Percentiles rank a stretch among this genome's conserved stretches.
Evolutionary conservation across 2,329 filamentous ascomycete species (phyloP).

Genomic region (Trichoderma polysporum): DNA sequence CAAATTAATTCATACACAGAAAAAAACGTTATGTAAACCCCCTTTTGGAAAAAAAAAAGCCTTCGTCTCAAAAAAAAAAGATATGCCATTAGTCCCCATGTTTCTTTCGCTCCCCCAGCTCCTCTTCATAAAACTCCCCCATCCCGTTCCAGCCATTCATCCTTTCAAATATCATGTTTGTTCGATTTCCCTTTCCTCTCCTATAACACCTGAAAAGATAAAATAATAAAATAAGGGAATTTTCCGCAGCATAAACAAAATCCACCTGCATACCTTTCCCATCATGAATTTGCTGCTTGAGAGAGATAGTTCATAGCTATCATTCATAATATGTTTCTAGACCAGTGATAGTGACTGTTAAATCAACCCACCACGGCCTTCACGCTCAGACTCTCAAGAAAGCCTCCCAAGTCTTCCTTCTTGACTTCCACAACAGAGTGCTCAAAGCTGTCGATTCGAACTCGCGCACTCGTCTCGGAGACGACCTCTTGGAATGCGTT

Average conservation of each 20-base stretch:
- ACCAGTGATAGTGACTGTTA: background rate
- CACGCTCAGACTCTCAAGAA: conserved; percentile 88
- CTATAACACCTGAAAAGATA: background rate
- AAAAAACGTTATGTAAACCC: background rate
- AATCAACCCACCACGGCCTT: conserved; percentile 72
- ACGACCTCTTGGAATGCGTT: conserved; percentile 95
- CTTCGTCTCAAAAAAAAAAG: background rate
- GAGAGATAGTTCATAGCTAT: background rate
- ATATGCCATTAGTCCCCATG: background rate
- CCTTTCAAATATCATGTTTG: background rate
- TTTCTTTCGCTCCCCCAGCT: background rate
- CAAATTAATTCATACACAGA: background rate
- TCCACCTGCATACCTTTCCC: background rate
- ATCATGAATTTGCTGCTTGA: background rate
- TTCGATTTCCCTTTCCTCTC: background rate
- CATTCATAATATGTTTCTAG: background rate
- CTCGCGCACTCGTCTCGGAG: conserved; percentile 82
- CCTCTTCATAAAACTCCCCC: background rate
- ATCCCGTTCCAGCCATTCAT: background rate
- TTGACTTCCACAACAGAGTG: conserved; percentile 97
- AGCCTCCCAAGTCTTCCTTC: conserved; percentile 89
- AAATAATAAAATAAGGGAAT: background rate
- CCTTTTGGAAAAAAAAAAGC: background rate
- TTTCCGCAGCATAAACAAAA: background rate
- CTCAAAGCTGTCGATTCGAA: conserved; percentile 94